Evolutionary conservation across 176 grass and related monocot genomes (phyloP).

Genomic region (Avena sativa): DNA sequence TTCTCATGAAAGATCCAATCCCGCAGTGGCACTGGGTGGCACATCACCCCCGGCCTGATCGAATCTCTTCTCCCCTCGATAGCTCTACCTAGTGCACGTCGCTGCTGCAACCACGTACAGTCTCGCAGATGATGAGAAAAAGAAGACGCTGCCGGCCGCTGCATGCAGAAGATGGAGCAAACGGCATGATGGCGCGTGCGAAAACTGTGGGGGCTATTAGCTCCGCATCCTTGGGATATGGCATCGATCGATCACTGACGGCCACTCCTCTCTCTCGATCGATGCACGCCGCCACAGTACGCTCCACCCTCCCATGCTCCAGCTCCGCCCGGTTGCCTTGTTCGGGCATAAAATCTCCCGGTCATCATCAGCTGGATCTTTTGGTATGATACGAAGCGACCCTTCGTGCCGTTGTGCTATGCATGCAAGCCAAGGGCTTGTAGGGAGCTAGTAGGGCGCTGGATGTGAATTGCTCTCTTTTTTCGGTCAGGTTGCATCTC

Average conservation of each 20-base stretch:
- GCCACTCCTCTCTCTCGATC: constrained; percentile 33
- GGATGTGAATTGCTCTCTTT: neutral
- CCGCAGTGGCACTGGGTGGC: neutral
- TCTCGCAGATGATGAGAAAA: neutral
- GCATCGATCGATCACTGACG: constrained; percentile 27
- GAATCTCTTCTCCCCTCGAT: neutral
- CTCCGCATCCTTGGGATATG: neutral
- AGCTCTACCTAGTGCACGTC: constrained; percentile 8
- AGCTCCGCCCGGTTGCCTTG: constrained; percentile 35
- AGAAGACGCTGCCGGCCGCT: neutral
- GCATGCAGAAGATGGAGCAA: neutral
- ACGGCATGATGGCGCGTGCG: constrained; percentile 63
- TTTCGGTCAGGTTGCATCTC: neutral
- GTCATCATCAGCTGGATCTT: constrained; percentile 51
- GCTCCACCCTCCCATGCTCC: constrained; percentile 41
- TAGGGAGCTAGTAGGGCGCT: neutral
- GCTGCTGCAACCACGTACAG: constrained; percentile 23
- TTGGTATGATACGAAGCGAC: constrained; percentile 51
- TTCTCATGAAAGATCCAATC: constrained; percentile 29
- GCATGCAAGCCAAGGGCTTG: neutral
- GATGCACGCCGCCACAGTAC: constrained; percentile 33
- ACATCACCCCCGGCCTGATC: constrained; percentile 5
- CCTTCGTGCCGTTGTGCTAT: neutral
- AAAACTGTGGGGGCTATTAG: constrained; percentile 19
- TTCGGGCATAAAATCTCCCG: constrained; percentile 48